Evolutionary conservation across 2,329 filamentous ascomycete genomes (phyloP).

Genomic region (Aschersonia sp.): DNA sequence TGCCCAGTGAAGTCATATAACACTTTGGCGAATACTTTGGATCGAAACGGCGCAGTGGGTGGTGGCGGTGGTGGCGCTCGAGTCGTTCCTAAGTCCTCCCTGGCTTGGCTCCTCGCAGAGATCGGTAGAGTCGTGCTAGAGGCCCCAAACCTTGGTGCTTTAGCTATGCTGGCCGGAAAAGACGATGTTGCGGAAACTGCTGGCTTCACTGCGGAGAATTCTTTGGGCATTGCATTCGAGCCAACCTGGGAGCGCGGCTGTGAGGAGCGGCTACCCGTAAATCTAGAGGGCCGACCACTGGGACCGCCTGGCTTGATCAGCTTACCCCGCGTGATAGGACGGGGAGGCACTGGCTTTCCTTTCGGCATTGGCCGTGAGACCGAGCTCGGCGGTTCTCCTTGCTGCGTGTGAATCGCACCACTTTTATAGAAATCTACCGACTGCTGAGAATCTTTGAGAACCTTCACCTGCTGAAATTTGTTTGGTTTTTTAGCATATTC

Average conservation of each 20-base stretch:
- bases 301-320: slow-evolving; percentile 85
- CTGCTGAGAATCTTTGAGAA: slow-evolving; percentile 69
- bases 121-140: slow-evolving; percentile 21
- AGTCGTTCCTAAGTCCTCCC: slow-evolving; percentile 30
- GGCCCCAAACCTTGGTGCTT: slow-evolving; percentile 2
- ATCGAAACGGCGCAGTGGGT: slow-evolving; percentile 40
- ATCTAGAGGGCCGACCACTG: slow-evolving; percentile 61
- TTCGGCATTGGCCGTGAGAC: slow-evolving; percentile 74
- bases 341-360: slow-evolving; percentile 70
- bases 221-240: slow-evolving; percentile 16
- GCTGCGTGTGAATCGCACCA: slow-evolving; percentile 71
- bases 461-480: slow-evolving; percentile 80
- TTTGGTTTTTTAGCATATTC: slow-evolving; percentile 97
- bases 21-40: slow-evolving; percentile 75
- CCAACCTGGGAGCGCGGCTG: slow-evolving; percentile 27
- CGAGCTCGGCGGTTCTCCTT: slow-evolving; percentile 71
- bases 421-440: slow-evolving; percentile 86
- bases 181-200: background rate
- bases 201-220: slow-evolving; percentile 14
- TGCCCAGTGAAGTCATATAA: slow-evolving; percentile 85
- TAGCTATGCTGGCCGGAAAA: background rate
- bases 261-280: slow-evolving; percentile 34
- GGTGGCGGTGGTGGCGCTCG: slow-evolving; percentile 52
- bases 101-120: slow-evolving; percentile 41
- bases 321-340: slow-evolving; percentile 86